Evolutionary conservation across 805 yeast species (phyloP).

Genomic region (Saturnispora besseyi): DNA sequence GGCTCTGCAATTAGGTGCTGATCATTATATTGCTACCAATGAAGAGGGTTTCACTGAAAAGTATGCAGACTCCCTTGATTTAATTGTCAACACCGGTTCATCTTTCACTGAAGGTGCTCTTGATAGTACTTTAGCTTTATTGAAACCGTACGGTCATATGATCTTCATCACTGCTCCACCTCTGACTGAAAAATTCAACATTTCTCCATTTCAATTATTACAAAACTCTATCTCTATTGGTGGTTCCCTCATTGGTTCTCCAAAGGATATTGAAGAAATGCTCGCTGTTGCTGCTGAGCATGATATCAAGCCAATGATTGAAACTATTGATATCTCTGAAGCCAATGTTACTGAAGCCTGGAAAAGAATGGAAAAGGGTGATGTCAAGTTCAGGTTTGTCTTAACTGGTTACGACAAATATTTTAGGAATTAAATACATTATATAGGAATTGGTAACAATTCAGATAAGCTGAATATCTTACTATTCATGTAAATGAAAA

Average conservation of each 20-base stretch:
- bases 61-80: constrained; percentile 32
- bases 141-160: constrained; percentile 28
- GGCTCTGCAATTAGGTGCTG: constrained; percentile 44
- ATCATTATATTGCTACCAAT: constrained; percentile 44
- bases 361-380: constrained; percentile 40
- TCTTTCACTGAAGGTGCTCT: constrained; percentile 28
- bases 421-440: constrained; percentile 5
- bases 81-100: constrained; percentile 41
- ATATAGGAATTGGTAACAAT: not conserved
- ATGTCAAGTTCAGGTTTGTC: constrained; percentile 46
- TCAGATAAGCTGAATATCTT: not conserved
- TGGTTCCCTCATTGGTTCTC: constrained; percentile 35
- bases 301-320: constrained; percentile 42
- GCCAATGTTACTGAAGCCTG: constrained; percentile 36
- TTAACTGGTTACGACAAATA: constrained; percentile 39
- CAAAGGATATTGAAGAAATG: constrained; percentile 38
- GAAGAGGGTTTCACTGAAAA: constrained; percentile 35
- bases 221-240: constrained; percentile 25
- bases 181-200: constrained; percentile 28
- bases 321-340: constrained; percentile 39
- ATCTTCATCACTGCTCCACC: constrained; percentile 26
- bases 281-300: constrained; percentile 39
- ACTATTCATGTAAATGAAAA: not conserved
- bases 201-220: constrained; percentile 30
- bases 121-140: constrained; percentile 20